A percentile compares a stretch with the other conserved stretches of the same genome.
Conservation (phyloP, 1,284 basidiomycete species). For the Boletus sp. region DNA sequence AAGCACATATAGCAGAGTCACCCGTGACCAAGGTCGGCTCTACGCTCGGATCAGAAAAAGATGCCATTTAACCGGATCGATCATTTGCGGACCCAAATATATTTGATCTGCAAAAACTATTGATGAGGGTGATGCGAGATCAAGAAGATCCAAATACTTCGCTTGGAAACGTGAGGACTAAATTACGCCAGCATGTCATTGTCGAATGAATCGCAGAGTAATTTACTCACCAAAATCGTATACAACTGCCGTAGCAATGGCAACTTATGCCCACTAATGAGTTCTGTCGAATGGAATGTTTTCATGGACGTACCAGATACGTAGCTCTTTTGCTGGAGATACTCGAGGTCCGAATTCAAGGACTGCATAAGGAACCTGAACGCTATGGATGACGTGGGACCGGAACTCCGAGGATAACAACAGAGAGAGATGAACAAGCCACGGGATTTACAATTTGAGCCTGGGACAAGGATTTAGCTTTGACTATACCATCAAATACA, state of each 20-base stretch:
- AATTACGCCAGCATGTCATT: no score
- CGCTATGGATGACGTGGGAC: no score
- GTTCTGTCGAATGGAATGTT: not conserved
- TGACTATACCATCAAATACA: no score
- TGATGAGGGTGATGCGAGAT: not conserved
- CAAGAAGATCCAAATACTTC: conserved; percentile 8
- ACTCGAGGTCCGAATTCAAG: not conserved
- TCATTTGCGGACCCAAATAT: conserved; percentile 14
- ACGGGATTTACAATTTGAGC: no score
- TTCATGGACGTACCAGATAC: not conserved
- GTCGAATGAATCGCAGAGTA: not conserved
- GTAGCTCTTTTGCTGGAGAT: no score
- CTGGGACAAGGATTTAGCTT: no score
- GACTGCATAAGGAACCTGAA: no score
- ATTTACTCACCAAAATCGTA: not conserved
- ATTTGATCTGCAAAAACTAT: conserved; percentile 4
- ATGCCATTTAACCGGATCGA: no score
- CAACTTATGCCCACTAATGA: not conserved
- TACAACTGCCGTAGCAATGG: not conserved
- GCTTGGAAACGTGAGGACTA: conserved; percentile 11
- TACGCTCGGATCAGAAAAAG: not conserved
- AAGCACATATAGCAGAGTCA: conserved; percentile 13
- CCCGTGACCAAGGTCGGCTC: conserved; percentile 9
- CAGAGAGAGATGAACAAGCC: no score
- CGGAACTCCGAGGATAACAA: no score